Evolutionary conservation across 2,329 filamentous ascomycete genomes (phyloP).

Genomic region (Aschersonia sp.): DNA sequence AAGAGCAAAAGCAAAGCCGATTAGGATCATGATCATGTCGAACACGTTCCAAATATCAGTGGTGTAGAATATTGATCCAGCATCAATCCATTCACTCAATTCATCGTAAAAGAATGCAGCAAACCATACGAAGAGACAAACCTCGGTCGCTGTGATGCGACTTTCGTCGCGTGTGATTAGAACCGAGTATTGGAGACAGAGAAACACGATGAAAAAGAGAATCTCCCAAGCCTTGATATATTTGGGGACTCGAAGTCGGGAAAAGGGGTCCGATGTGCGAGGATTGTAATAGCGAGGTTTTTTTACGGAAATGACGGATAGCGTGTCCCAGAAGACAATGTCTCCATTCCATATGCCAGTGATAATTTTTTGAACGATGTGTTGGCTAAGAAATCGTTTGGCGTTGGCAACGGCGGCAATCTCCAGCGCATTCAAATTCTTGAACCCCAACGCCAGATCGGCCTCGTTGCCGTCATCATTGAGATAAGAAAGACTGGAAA

Average conservation of each 20-base stretch:
- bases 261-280: slow-evolving; percentile 55
- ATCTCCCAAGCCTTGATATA: slow-evolving; percentile 80
- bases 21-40: slow-evolving; percentile 59
- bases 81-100: slow-evolving; percentile 71
- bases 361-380: slow-evolving; percentile 68
- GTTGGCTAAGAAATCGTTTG: slow-evolving; percentile 73
- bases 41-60: slow-evolving; percentile 73
- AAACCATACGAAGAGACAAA: slow-evolving; percentile 73
- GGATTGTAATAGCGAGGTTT: slow-evolving; percentile 63
- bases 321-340: slow-evolving; percentile 72
- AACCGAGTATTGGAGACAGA: slow-evolving; percentile 76
- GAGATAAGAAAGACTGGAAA: slow-evolving; percentile 36
- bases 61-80: slow-evolving; percentile 73
- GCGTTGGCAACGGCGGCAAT: slow-evolving; percentile 70
- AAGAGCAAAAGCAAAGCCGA: slow-evolving; percentile 56
- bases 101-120: slow-evolving; percentile 81
- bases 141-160: slow-evolving; percentile 53
- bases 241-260: slow-evolving; percentile 61
- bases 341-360: slow-evolving; percentile 77
- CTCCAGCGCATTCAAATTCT: slow-evolving; percentile 71
- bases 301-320: slow-evolving; percentile 62
- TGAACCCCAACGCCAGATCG: slow-evolving; percentile 58
- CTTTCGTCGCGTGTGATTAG: slow-evolving; percentile 57
- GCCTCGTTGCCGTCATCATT: slow-evolving; percentile 29
- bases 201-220: slow-evolving; percentile 62